Conservation (phyloP, 805 yeast species). For the Candida methanosorbosa region DNA sequence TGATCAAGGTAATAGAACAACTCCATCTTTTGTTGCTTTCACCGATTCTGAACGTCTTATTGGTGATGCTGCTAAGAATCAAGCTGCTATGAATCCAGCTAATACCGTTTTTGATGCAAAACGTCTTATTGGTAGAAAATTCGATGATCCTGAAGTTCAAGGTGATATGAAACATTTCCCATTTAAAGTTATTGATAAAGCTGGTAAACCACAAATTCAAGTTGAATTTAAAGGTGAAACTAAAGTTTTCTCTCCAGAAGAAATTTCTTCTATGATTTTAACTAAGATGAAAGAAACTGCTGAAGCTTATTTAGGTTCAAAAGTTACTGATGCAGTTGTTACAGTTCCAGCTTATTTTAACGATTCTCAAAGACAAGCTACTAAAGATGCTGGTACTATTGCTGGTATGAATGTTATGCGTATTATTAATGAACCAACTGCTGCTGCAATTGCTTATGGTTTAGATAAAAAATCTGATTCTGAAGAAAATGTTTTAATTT, state of each 20-base stretch:
- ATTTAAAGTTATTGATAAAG: slow-evolving; percentile 65
- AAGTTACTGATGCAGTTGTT: slow-evolving; percentile 85
- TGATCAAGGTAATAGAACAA: slow-evolving; percentile 97
- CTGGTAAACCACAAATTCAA: slow-evolving; percentile 75
- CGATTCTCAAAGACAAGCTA: slow-evolving; percentile 97
- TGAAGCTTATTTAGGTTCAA: slow-evolving; percentile 79
- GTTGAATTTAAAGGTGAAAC: slow-evolving; percentile 81
- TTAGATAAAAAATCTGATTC: slow-evolving; percentile 67
- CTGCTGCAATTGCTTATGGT: slow-evolving; percentile 97
- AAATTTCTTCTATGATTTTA: slow-evolving; percentile 88
- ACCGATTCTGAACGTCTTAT: slow-evolving; percentile 87
- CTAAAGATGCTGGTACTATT: slow-evolving; percentile 95
- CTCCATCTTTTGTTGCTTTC: slow-evolving; percentile 94
- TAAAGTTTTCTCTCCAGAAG: slow-evolving; percentile 88
- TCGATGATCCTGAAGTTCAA: slow-evolving; percentile 74
- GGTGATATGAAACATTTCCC: slow-evolving; percentile 80
- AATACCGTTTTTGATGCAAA: slow-evolving; percentile 89
- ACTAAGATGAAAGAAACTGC: slow-evolving; percentile 85
- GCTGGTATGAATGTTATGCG: slow-evolving; percentile 93
- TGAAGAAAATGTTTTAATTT: slow-evolving; percentile 83
- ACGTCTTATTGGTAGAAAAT: slow-evolving; percentile 90
- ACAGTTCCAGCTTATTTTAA: slow-evolving; percentile 97
- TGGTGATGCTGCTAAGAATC: slow-evolving; percentile 97
- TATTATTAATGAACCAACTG: slow-evolving; percentile 95
- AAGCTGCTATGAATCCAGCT: slow-evolving; percentile 86